These are phyloP conservation scores for Nigrospora sphaerica DNA, from an alignment of 2,329 filamentous ascomycete species.

Conservation along the genomic window DNA sequence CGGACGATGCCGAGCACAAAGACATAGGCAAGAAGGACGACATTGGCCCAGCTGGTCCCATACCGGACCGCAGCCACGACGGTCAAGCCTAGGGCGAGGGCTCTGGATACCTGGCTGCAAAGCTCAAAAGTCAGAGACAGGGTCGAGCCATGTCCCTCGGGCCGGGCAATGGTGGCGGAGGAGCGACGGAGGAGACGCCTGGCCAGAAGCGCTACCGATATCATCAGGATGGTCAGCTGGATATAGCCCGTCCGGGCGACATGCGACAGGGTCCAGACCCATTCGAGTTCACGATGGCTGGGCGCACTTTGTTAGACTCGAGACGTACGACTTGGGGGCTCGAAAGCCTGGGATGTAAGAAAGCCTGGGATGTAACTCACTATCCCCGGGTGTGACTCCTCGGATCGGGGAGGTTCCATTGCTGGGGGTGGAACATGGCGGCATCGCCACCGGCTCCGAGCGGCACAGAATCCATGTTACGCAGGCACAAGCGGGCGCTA, in stretches of 20 bases:
- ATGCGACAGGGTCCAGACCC: conserved; percentile 29
- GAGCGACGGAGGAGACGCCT: conserved; percentile 25
- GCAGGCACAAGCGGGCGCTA: too few relatives aligned
- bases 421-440: too few relatives aligned
- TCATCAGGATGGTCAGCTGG: conserved; percentile 28
- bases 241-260: conserved; percentile 33
- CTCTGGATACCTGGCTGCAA: conserved; percentile 31
- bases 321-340: too few relatives aligned
- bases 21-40: conserved; percentile 29
- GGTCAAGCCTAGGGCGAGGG: conserved; percentile 30
- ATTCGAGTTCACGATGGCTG: conserved; percentile 14
- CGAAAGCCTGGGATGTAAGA: too few relatives aligned
- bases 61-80: conserved; percentile 25
- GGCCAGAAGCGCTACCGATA: conserved; percentile 28
- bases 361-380: too few relatives aligned
- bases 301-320: too few relatives aligned
- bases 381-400: too few relatives aligned
- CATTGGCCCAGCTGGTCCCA: conserved; percentile 27
- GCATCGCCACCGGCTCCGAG: too few relatives aligned
- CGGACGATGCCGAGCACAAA: conserved; percentile 36
- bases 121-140: conserved; percentile 36
- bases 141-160: conserved; percentile 26
- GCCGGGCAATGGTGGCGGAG: conserved; percentile 15
- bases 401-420: too few relatives aligned
- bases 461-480: too few relatives aligned